Base-by-base conservation (phyloP, 345 rosid species). In the Moringa oleifera region DNA sequence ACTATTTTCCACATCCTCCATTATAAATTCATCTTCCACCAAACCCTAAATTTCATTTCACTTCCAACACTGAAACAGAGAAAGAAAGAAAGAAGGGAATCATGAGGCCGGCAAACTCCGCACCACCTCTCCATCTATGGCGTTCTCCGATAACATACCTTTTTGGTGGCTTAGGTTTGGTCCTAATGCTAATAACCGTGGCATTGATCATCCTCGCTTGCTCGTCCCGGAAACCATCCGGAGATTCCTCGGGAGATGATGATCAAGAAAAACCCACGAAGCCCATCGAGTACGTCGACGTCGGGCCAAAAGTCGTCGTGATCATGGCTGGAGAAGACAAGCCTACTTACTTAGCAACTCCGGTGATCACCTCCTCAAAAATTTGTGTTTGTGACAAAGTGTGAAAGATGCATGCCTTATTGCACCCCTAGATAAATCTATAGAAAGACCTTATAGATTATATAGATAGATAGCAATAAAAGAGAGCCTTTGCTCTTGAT, bases 261-360 rank as follows among this genome's bases (percentile, higher is more conserved):
- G 36, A 0, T 20, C 59, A 37, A 16, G 64, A 69, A n/a, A 63
- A 63, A 19, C 53, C 63, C 7, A 15, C 25, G 51, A 62, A 52
- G 60, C 21, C 54, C 54, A 51, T 18, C 54, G 23, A 8, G n/a
- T 51, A 19, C 49, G 45, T 13, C 23, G 82, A 70, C 19, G 63
- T 56, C 28, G 74, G 64, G 60, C 81, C 85, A 16, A 81, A 73
- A 68, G 47, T 80, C 36, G 81, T 69, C 0, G 87, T 83, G 21
- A 75, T 83, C 69, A 73, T 86, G 89, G 81, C 87, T 13, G 87
- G 89, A 57, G 79, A 83, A 0, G 67, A 78, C 21, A 73, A 71
- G 53, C 92, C 89, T 15, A 71, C 74, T 2, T 78, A 66, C 74
- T 63, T 86, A 41, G 91, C 92, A 25, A 66, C 68, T 36, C 86